Evolutionary conservation across 495 filamentous ascomycete species (phyloP).

Genomic region (Apiosordaria backusii): DNA sequence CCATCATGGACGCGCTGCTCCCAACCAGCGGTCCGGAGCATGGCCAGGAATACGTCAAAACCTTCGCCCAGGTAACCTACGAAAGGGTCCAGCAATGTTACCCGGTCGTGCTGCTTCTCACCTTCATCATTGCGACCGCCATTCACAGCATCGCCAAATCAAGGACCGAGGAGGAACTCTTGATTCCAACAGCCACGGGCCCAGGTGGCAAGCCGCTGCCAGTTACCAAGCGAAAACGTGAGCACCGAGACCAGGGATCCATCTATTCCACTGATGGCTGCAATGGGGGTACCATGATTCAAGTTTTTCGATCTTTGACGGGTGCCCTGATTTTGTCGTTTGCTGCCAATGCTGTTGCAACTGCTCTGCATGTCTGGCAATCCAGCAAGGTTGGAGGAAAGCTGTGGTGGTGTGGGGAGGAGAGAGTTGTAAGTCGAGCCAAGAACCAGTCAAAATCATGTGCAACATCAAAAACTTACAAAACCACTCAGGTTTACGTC

Average conservation of each 20-base stretch:
- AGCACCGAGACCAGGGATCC: slow-evolving; percentile 32
- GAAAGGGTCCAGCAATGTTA: slow-evolving; percentile 42
- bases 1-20: slow-evolving; percentile 28
- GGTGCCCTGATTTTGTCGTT: slow-evolving; percentile 65
- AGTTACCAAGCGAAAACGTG: slow-evolving; percentile 46
- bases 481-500: slow-evolving; percentile 64
- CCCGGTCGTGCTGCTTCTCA: slow-evolving; percentile 40
- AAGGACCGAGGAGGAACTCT: slow-evolving; percentile 41
- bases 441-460: background rate
- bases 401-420: slow-evolving; percentile 85
- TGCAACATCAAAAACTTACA: slow-evolving; percentile 16
- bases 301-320: slow-evolving; percentile 72
- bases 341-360: slow-evolving; percentile 66
- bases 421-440: slow-evolving; percentile 65
- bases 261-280: slow-evolving; percentile 36
- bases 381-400: slow-evolving; percentile 42
- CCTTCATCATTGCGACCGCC: slow-evolving; percentile 41
- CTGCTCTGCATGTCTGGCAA: slow-evolving; percentile 71
- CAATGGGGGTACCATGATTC: slow-evolving; percentile 61
- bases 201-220: slow-evolving; percentile 83
- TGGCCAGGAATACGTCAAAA: slow-evolving; percentile 17
- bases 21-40: slow-evolving; percentile 18
- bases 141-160: slow-evolving; percentile 44
- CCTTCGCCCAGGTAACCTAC: slow-evolving; percentile 35
- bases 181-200: slow-evolving; percentile 45